These are phyloP conservation scores for Gremmenia infestans DNA, from an alignment of 2,329 filamentous ascomycete species.

Conservation along the genomic window DNA sequence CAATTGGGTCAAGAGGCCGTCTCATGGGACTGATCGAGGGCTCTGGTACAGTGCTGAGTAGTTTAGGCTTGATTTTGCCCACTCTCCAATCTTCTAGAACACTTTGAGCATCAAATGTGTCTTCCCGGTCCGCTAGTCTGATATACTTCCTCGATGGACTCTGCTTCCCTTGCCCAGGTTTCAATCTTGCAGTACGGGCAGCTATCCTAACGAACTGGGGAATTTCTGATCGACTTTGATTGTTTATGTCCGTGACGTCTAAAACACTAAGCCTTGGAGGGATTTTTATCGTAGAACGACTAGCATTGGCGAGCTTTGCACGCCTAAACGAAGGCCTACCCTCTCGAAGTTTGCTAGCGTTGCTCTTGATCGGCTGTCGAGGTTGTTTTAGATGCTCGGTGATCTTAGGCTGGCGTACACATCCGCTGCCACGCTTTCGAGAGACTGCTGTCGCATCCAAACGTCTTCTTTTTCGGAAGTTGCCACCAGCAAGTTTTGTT, in stretches of 20 bases:
- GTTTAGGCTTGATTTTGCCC: conserved; percentile 24
- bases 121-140: conserved; percentile 53
- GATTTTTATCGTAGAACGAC: background rate
- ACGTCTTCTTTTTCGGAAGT: conserved; percentile 18
- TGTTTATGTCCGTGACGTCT: conserved; percentile 45
- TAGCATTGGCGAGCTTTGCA: background rate
- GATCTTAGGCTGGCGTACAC: conserved; percentile 24
- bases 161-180: conserved; percentile 46
- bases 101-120: conserved; percentile 52
- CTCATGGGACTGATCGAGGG: background rate
- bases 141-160: conserved; percentile 54
- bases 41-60: background rate
- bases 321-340: background rate
- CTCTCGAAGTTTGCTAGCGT: background rate
- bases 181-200: conserved; percentile 49
- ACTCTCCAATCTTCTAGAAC: conserved; percentile 51
- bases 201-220: conserved; percentile 58
- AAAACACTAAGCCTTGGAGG: conserved; percentile 54
- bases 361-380: background rate
- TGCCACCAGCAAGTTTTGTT: conserved; percentile 1
- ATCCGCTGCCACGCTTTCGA: background rate
- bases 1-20: conserved; percentile 15
- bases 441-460: conserved; percentile 9
- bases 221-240: conserved; percentile 20
- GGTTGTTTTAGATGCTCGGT: conserved; percentile 22